Evolutionary conservation across 352 stramenopile species (phyloP).

Genomic region (Blastocystis sp.): DNA sequence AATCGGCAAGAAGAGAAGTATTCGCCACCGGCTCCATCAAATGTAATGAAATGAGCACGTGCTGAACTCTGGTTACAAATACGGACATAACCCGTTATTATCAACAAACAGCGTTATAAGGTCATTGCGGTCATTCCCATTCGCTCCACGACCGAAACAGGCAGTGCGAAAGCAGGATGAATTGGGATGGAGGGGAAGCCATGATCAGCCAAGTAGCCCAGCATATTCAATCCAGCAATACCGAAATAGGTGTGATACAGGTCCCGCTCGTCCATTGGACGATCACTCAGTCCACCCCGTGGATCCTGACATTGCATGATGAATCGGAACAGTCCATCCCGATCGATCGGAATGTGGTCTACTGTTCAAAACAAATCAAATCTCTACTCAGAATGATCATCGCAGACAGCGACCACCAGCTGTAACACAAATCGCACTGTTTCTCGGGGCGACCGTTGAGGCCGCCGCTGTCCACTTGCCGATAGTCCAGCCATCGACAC

Average conservation of each 20-base stretch:
- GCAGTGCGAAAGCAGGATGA: slow-evolving; percentile 85
- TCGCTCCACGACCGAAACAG: slow-evolving; percentile 75
- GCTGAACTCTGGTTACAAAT: too few species aligned
- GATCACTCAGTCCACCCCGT: slow-evolving; percentile 91
- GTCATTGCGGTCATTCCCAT: slow-evolving; percentile 65
- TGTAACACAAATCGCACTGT: slow-evolving; percentile 98
- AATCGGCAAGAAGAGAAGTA: too few species aligned
- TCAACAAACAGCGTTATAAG: slow-evolving; percentile 15
- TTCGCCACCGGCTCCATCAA: too few species aligned
- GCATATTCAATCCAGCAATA: slow-evolving; percentile 81
- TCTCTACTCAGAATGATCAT: slow-evolving; percentile 78
- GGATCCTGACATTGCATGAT: slow-evolving; percentile 91
- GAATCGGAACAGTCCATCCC: slow-evolving; percentile 78
- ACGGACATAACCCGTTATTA: too few species aligned
- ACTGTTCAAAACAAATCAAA: not conserved
- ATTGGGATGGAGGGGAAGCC: slow-evolving; percentile 64
- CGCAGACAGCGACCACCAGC: slow-evolving; percentile 94
- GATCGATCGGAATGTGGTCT: slow-evolving; percentile 73
- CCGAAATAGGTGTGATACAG: slow-evolving; percentile 98
- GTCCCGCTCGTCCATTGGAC: slow-evolving; percentile 85
- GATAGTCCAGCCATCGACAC: slow-evolving; percentile 71
- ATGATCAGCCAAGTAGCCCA: slow-evolving; percentile 74
- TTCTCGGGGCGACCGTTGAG: slow-evolving; percentile 95
- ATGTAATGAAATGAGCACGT: too few species aligned
- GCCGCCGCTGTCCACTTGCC: slow-evolving; percentile 86